Conservation (phyloP, 2,329 filamentous ascomycete genomes). For the Rasamsonia emersonii region DNA sequence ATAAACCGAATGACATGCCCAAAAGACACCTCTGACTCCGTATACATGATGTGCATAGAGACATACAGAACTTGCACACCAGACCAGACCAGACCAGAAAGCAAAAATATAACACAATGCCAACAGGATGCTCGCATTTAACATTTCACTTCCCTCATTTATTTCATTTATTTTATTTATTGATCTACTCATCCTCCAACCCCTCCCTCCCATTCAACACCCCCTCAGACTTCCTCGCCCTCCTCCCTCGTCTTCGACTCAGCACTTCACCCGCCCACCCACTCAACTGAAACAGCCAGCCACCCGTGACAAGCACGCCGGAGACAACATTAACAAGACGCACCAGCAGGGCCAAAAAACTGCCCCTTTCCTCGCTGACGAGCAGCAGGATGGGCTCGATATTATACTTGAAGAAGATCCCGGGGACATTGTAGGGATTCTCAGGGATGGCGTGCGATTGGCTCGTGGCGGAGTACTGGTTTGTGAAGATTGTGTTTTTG, state of each 20-base stretch:
- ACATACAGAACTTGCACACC: no score
- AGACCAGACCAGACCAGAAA: no score
- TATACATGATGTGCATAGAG: no score
- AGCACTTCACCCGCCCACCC: conserved; percentile 59
- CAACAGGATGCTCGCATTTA: no score
- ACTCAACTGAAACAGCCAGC: conserved; percentile 81
- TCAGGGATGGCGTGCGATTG: conserved; percentile 61
- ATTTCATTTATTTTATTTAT: no score
- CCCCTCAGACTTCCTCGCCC: conserved; percentile 35
- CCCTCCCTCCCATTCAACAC: conserved; percentile 41
- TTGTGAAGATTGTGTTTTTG: conserved; percentile 67
- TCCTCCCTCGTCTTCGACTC: conserved; percentile 33
- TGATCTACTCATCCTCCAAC: no score
- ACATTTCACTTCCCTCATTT: no score
- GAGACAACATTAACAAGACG: conserved; percentile 84
- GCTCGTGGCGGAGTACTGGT: conserved; percentile 95
- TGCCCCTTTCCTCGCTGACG: conserved; percentile 71
- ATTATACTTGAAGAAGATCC: conserved; percentile 97
- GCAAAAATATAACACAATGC: no score
- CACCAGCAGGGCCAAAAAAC: conserved; percentile 65
- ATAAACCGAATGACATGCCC: no score
- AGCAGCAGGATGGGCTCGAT: conserved; percentile 90
- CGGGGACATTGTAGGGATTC: conserved; percentile 57
- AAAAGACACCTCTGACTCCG: no score
- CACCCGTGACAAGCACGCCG: conserved; percentile 84